These are phyloP conservation scores for Eustoma russellianum DNA, from an alignment of 257 asterid genomes.

Conservation along the genomic window DNA sequence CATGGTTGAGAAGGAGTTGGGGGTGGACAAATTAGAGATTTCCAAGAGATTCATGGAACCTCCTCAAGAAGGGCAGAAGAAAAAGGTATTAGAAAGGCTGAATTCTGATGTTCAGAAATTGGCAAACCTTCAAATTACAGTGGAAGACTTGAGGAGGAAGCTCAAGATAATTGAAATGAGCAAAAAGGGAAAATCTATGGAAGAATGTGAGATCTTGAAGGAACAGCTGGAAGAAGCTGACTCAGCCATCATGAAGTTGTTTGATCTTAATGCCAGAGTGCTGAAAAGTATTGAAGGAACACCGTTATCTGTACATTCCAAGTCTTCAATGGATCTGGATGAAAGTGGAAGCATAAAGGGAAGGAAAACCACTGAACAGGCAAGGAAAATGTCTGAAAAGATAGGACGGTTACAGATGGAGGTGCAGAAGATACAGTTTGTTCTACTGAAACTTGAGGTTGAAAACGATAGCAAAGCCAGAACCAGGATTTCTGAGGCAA, in stretches of 20 bases:
- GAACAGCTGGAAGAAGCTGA: slow-evolving; percentile 88
- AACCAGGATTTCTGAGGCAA: slow-evolving; percentile 22
- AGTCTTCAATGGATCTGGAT: slow-evolving; percentile 56
- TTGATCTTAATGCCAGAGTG: slow-evolving; percentile 59
- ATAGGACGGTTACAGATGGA: slow-evolving; percentile 48
- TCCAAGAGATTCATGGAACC: slow-evolving; percentile 46
- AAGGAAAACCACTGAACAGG: slow-evolving; percentile 52
- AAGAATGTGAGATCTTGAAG: slow-evolving; percentile 63
- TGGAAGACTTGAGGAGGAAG: slow-evolving; percentile 71
- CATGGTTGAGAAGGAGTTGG: slow-evolving; percentile 32
- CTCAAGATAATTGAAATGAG: slow-evolving; percentile 63
- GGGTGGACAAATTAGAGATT: slow-evolving; percentile 53
- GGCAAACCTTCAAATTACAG: slow-evolving; percentile 78
- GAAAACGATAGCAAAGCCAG: slow-evolving; percentile 25
- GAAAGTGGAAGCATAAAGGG: slow-evolving; percentile 43
- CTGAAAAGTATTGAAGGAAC: slow-evolving; percentile 48
- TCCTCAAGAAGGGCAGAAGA: slow-evolving; percentile 58
- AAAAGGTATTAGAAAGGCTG: slow-evolving; percentile 69
- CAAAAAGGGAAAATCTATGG: slow-evolving; percentile 67
- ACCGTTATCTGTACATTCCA: slow-evolving; percentile 27
- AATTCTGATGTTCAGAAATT: slow-evolving; percentile 81
- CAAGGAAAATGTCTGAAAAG: slow-evolving; percentile 37
- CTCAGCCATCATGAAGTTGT: slow-evolving; percentile 48
- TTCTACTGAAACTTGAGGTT: slow-evolving; percentile 32
- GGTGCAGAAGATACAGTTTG: slow-evolving; percentile 47